A percentile compares a stretch with the other conserved stretches of the same genome.
Evolutionary conservation across 176 grass and related monocot genomes (phyloP).

Genomic region (Carex kokanica): DNA sequence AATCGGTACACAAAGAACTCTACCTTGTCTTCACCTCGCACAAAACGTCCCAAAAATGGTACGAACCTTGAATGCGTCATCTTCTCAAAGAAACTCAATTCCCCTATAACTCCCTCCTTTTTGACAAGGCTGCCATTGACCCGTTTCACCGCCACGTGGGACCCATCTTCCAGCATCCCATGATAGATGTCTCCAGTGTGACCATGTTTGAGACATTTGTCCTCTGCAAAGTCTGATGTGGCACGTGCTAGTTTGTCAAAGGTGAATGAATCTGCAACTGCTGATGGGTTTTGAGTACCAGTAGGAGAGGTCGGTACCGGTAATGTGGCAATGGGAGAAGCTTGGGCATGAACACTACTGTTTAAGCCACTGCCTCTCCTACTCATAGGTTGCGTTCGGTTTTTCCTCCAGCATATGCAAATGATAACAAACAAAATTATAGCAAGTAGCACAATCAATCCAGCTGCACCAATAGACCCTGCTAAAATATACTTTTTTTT

Average conservation of each 20-base stretch:
- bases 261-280: slow-evolving; percentile 44
- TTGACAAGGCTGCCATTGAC: slow-evolving; percentile 28
- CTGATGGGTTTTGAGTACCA: slow-evolving; percentile 22
- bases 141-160: slow-evolving; percentile 61
- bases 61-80: slow-evolving; percentile 51
- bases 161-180: slow-evolving; percentile 57
- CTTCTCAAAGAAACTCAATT: slow-evolving; percentile 50
- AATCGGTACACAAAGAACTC: slow-evolving; percentile 65
- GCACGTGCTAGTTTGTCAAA: slow-evolving; percentile 61
- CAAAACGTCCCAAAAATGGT: slow-evolving; percentile 59
- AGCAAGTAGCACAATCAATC: slow-evolving; percentile 31
- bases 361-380: slow-evolving; percentile 46
- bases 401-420: slow-evolving; percentile 37
- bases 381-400: slow-evolving; percentile 34
- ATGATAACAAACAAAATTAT: slow-evolving; percentile 25
- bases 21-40: slow-evolving; percentile 40
- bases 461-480: slow-evolving; percentile 40
- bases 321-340: slow-evolving; percentile 30
- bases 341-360: slow-evolving; percentile 32
- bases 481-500: slow-evolving; percentile 45
- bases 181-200: slow-evolving; percentile 65
- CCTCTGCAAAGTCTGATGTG: slow-evolving; percentile 47
- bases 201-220: slow-evolving; percentile 63
- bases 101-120: slow-evolving; percentile 38
- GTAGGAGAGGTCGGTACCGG: slow-evolving; percentile 19